phyloP scores from a whole-genome alignment of 139 green algal genomes.

The Chlorella sp. region DNA sequence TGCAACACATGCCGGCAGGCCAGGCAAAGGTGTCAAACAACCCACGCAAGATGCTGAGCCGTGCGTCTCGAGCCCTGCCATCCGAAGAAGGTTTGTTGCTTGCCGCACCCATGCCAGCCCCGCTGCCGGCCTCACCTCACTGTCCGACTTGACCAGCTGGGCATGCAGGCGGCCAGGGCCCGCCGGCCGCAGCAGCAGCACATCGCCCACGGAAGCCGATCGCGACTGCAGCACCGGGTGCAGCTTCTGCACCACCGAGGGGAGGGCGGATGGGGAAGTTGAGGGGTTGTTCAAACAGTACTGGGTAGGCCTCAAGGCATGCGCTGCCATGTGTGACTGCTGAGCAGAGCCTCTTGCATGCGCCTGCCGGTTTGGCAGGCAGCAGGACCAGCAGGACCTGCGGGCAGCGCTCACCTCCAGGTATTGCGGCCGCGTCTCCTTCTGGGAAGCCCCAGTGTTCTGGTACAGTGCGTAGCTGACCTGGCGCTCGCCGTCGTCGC shows the following conservation, averaged over 20 bases:
- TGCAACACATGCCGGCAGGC: too few species aligned
- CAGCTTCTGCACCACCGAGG: conserved; percentile 8
- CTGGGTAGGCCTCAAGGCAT: too few species aligned
- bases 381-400: too few species aligned
- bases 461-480: conserved; percentile 18
- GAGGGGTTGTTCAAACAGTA: background rate
- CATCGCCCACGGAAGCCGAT: background rate
- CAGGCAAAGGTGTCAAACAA: too few species aligned
- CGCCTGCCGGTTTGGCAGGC: too few species aligned
- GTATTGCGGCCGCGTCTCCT: conserved; percentile 28
- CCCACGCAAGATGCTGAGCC: too few species aligned
- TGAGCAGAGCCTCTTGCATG: too few species aligned
- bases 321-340: too few species aligned
- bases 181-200: conserved; percentile 18
- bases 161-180: background rate
- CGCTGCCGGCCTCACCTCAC: background rate
- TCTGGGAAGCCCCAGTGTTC: background rate
- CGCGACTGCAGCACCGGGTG: conserved; percentile 9
- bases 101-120: too few species aligned
- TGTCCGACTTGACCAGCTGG: conserved; percentile 9
- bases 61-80: too few species aligned
- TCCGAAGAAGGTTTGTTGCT: too few species aligned
- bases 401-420: background rate
- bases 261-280: background rate
- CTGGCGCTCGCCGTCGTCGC: background rate